phyloP scores from a whole-genome alignment of 1,284 basidiomycete species.

The Ustilago shanxiensis region DNA sequence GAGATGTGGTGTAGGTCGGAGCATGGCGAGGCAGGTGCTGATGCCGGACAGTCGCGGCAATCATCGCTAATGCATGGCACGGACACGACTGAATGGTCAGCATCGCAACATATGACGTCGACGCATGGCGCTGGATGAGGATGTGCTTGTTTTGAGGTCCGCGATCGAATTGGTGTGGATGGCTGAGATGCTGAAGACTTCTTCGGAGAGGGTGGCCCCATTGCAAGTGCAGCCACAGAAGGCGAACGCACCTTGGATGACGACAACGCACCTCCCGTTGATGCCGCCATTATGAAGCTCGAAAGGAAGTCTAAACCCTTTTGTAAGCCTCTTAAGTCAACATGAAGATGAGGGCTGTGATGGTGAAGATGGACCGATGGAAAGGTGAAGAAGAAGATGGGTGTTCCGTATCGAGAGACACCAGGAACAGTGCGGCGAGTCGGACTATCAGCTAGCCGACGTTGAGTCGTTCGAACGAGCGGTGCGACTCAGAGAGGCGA shows the following conservation, averaged over 20 bases:
- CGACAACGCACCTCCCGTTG: conserved; percentile 28
- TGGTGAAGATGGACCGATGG: too few relatives aligned
- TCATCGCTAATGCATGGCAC: conserved; percentile 15
- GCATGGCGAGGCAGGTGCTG: conserved; percentile 31
- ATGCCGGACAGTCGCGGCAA: conserved; percentile 23
- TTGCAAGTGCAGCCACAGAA: background rate
- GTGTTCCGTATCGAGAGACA: background rate
- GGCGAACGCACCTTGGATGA: background rate
- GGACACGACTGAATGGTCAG: conserved; percentile 17
- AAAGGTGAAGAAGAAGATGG: background rate
- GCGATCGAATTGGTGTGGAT: background rate
- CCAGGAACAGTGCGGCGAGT: background rate
- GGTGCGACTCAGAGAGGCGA: conserved; percentile 5
- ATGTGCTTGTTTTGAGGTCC: background rate
- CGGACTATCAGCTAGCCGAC: background rate
- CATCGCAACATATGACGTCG: conserved; percentile 36
- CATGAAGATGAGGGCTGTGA: background rate
- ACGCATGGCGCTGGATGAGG: conserved; percentile 1
- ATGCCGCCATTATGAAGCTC: conserved; percentile 22
- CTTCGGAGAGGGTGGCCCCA: background rate
- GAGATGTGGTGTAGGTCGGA: conserved; percentile 43
- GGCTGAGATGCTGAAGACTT: conserved; percentile 4
- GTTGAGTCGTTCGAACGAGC: conserved; percentile 3
- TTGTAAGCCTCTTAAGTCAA: background rate
- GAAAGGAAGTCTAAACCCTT: background rate